These are phyloP conservation scores for Solioccasus polychromus DNA, from an alignment of 768 basidiomycete genomes.

Conservation along the genomic window DNA sequence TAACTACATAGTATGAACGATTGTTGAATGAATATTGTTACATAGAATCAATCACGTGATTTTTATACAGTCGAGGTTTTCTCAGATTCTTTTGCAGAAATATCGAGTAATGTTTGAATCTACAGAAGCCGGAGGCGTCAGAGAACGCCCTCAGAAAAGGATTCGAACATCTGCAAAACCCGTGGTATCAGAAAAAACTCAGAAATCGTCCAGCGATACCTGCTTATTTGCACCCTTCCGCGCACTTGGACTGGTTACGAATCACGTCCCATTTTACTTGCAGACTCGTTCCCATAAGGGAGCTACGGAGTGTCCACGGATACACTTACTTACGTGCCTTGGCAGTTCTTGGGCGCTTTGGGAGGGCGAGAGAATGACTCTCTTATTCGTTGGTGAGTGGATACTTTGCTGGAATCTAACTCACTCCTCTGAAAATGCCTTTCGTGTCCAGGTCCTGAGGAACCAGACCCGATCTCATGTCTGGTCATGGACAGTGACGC, in stretches of 20 bases:
- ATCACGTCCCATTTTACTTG: slow-evolving; percentile 83
- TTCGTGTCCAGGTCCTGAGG: slow-evolving; percentile 69
- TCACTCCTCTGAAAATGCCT: slow-evolving; percentile 3
- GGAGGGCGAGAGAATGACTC: slow-evolving; percentile 90
- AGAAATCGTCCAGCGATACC: slow-evolving; percentile 17
- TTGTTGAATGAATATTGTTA: too few species aligned
- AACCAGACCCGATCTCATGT: slow-evolving; percentile 65
- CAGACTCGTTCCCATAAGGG: slow-evolving; percentile 86
- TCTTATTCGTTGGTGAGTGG: slow-evolving; percentile 87
- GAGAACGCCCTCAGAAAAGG: slow-evolving; percentile 27
- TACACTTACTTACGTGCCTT: slow-evolving; percentile 83
- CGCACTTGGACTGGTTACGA: slow-evolving; percentile 92
- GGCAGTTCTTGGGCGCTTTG: slow-evolving; percentile 93
- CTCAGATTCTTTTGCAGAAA: neutral
- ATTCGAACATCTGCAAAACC: slow-evolving; percentile 11
- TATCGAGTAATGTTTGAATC: slow-evolving; percentile 17
- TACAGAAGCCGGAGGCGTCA: slow-evolving; percentile 13
- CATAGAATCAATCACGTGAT: slow-evolving; percentile 17
- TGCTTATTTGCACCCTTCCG: slow-evolving; percentile 89
- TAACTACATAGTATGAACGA: too few species aligned
- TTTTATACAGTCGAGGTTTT: neutral
- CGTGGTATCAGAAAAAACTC: neutral
- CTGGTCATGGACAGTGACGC: slow-evolving; percentile 83
- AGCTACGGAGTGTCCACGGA: slow-evolving; percentile 75
- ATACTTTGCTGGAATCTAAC: neutral